Evolutionary conservation across 495 filamentous ascomycete genomes (phyloP), one percentile per base, ranked within the genome.

Genomic region (Penicillium coffeae): DNA sequence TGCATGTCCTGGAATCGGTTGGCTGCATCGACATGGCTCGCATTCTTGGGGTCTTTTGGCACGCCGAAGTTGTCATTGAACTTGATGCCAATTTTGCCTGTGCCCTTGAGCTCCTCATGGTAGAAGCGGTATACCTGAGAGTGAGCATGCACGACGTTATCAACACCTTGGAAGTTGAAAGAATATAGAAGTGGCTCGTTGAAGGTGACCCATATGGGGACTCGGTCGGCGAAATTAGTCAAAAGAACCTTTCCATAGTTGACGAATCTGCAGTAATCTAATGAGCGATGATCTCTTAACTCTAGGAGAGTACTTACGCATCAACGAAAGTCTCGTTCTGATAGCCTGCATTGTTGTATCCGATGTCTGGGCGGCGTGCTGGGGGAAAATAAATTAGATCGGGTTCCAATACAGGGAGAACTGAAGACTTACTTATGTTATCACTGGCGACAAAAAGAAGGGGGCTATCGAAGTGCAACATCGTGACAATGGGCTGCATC

Each of bases 141-240:
- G 47, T 76, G 73, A 1, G 73, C 65, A 4, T 63, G 58, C 15
- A 76, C 45, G 4, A 72, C 56, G 27, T 71, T 53, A 36, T 68
- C 52, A 12, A 64, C 52, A 3, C 61, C 57, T 7, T 61, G 51
- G 32, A 62, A 66, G 18, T 67, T 66, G 43, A 52, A 58, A 1
- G 59, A 60, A 44, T 63, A 65, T 15, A 64, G 51, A 8, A 59
- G 50, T 6, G 72, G 72, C 44, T 76, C 73, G 40, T 76, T 76
- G 59, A 75, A 64, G 4, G 70, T 77, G 2, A 70, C 48, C 73
- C 73, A 77, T 30, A 70, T 59, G 0, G 71, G 70, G 0, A 77
- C 71, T 18, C 69, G 55, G 33, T 74, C 69, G 1, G 60, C 63
- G 49, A 60, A 77, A 34, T 68, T 68, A 5, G 72, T 58, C 8